Percentiles rank a stretch among this genome's conserved stretches.
These are phyloP conservation scores for Leccinellum albellum DNA, from an alignment of 768 basidiomycete species.

Conservation along the genomic window DNA sequence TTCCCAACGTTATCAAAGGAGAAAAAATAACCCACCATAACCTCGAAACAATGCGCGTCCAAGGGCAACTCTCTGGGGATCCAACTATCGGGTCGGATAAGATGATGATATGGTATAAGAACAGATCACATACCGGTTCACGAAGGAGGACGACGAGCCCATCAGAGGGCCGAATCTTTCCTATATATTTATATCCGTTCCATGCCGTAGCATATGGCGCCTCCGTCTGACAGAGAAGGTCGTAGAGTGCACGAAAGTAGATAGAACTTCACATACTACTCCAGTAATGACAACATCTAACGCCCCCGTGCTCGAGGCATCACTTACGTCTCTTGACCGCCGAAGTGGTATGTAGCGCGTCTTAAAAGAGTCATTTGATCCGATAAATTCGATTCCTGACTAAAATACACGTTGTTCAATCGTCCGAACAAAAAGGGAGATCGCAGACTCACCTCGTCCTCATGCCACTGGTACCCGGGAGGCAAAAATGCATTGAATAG, in stretches of 20 bases:
- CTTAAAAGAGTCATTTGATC: conserved; percentile 34
- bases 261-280: conserved; percentile 34
- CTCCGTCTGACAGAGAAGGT: conserved; percentile 38
- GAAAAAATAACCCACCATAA: conserved; percentile 36
- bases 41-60: conserved; percentile 44
- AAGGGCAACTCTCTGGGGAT: conserved; percentile 24
- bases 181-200: conserved; percentile 54
- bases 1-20: background rate
- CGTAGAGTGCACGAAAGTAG: background rate
- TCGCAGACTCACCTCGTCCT: conserved; percentile 23
- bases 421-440: background rate
- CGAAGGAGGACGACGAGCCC: conserved; percentile 54
- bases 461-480: conserved; percentile 32
- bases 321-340: conserved; percentile 10
- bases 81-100: conserved; percentile 17
- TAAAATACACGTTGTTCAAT: conserved; percentile 4
- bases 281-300: conserved; percentile 53
- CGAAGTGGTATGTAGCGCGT: conserved; percentile 38
- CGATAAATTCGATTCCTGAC: conserved; percentile 29
- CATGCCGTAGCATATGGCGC: conserved; percentile 46
- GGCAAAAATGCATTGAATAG: conserved; percentile 48
- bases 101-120: background rate
- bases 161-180: conserved; percentile 56
- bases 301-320: conserved; percentile 17
- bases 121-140: conserved; percentile 41